These are phyloP conservation scores for Cytospora mali DNA, from an alignment of 2,329 filamentous ascomycete genomes.

Conservation along the genomic window DNA sequence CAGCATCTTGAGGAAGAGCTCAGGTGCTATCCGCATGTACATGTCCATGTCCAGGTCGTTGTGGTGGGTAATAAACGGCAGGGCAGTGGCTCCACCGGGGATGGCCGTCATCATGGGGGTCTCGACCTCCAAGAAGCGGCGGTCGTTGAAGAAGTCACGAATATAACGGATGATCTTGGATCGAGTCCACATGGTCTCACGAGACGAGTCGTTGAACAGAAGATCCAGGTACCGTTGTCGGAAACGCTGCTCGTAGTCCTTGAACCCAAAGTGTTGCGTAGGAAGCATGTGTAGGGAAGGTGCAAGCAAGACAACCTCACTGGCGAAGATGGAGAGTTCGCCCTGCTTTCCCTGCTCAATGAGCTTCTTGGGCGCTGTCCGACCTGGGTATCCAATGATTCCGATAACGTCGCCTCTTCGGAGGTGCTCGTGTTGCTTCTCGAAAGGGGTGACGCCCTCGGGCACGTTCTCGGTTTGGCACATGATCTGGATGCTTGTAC, in stretches of 20 bases:
- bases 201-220: constrained; percentile 90
- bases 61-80: constrained; percentile 93
- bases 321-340: constrained; percentile 92
- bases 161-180: constrained; percentile 89
- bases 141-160: constrained; percentile 82
- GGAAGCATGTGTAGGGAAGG: constrained; percentile 92
- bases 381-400: constrained; percentile 78
- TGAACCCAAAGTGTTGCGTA: constrained; percentile 89
- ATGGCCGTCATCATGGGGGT: constrained; percentile 98
- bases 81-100: constrained; percentile 92
- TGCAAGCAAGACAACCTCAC: constrained; percentile 80
- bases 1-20: constrained; percentile 94
- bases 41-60: constrained; percentile 95
- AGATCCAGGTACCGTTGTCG: constrained; percentile 93
- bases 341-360: constrained; percentile 76
- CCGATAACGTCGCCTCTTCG: constrained; percentile 93
- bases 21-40: constrained; percentile 92
- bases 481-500: constrained; percentile 84
- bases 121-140: constrained; percentile 91
- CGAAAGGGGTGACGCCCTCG: constrained; percentile 69
- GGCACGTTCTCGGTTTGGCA: constrained; percentile 81
- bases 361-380: constrained; percentile 89
- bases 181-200: constrained; percentile 81
- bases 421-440: constrained; percentile 85
- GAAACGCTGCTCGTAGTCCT: constrained; percentile 91